These are phyloP conservation scores for Candida sanyaensis DNA, from an alignment of 1,139 yeast species.

Conservation along the genomic window DNA sequence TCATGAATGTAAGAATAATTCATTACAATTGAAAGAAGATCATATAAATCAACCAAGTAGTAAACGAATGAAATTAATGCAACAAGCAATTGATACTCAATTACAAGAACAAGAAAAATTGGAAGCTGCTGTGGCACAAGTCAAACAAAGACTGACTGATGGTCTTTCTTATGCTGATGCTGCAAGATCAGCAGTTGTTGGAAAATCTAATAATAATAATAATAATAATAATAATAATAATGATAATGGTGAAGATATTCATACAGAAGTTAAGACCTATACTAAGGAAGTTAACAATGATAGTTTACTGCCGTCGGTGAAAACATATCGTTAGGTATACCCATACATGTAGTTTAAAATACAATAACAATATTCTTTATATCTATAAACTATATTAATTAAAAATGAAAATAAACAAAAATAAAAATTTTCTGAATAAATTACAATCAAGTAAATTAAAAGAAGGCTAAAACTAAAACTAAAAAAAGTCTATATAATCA, in stretches of 20 bases:
- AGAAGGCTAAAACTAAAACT: background rate
- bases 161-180: constrained; percentile 36
- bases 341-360: background rate
- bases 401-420: too few species aligned
- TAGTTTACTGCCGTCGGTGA: background rate
- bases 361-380: background rate
- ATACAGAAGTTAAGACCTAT: constrained; percentile 10
- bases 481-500: background rate
- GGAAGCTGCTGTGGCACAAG: constrained; percentile 11
- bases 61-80: constrained; percentile 1
- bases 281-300: background rate
- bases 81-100: background rate
- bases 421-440: too few species aligned
- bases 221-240: too few species aligned
- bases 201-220: constrained; percentile 8
- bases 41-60: constrained; percentile 1
- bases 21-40: constrained; percentile 5
- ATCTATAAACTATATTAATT: background rate
- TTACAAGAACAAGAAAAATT: constrained; percentile 4
- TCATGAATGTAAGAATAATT: constrained; percentile 59
- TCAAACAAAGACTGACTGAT: constrained; percentile 5
- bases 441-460: background rate
- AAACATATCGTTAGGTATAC: background rate
- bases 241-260: constrained; percentile 9
- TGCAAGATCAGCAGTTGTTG: constrained; percentile 39